phyloP scores from a whole-genome alignment of 306 rosid species.

The Pterocarpus santalinus region DNA sequence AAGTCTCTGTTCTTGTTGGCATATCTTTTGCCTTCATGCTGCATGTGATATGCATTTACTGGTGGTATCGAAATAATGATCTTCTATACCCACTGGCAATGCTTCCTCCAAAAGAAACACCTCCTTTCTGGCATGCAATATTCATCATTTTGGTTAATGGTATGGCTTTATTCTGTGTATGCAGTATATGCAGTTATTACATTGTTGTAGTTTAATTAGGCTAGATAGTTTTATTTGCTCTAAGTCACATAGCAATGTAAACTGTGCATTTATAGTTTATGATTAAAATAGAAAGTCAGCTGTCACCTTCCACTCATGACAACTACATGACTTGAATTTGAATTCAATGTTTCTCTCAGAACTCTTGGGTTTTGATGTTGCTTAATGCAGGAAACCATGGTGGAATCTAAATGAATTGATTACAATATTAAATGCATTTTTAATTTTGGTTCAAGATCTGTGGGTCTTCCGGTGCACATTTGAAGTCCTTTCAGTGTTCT shows the following conservation, averaged over 20 bases:
- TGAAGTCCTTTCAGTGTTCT: slow-evolving; percentile 5
- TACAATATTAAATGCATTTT: slow-evolving; percentile 6
- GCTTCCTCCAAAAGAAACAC: slow-evolving; percentile 85
- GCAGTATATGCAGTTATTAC: slow-evolving; percentile 6
- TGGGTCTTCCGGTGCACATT: slow-evolving; percentile 3
- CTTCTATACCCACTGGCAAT: slow-evolving; percentile 71
- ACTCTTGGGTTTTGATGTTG: not conserved
- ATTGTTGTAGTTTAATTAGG: slow-evolving; percentile 21
- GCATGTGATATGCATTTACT: slow-evolving; percentile 78
- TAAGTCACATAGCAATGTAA: slow-evolving; percentile 4
- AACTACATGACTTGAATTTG: slow-evolving; percentile 29
- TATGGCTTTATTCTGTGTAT: slow-evolving; percentile 46
- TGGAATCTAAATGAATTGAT: slow-evolving; percentile 2
- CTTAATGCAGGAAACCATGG: slow-evolving; percentile 2
- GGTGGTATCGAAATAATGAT: slow-evolving; percentile 80
- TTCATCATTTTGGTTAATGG: slow-evolving; percentile 91
- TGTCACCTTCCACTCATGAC: slow-evolving; percentile 2
- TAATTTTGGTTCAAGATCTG: slow-evolving; percentile 3
- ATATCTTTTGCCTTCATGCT: slow-evolving; percentile 64
- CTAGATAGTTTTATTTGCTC: slow-evolving; percentile 31
- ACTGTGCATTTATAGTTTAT: slow-evolving; percentile 14
- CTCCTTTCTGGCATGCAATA: slow-evolving; percentile 87
- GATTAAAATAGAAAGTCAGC: slow-evolving; percentile 38
- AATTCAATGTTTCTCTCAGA: not conserved
- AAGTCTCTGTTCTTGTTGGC: slow-evolving; percentile 61